Percentiles rank a stretch among this genome's conserved stretches.
These are phyloP conservation scores for Pontederia paniculata DNA, from an alignment of 176 grass and related monocot species.

Conservation along the genomic window DNA sequence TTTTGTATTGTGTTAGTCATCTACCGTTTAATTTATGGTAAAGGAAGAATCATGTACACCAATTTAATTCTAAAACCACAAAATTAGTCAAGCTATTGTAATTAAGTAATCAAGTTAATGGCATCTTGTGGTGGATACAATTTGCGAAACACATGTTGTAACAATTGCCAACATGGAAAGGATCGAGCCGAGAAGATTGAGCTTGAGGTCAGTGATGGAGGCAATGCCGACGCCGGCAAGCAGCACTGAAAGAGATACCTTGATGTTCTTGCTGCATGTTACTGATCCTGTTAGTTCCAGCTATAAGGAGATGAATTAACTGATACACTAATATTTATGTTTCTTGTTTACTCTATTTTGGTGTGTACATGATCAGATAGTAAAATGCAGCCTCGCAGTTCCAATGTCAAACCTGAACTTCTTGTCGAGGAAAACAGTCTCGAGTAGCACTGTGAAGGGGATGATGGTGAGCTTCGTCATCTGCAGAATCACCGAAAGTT, in stretches of 20 bases:
- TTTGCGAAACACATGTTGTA: conserved; percentile 75
- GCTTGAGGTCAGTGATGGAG: conserved; percentile 76
- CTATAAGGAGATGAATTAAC: too few relatives aligned
- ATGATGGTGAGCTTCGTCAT: conserved; percentile 99
- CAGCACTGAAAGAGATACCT: conserved; percentile 61
- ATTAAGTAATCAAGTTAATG: too few relatives aligned
- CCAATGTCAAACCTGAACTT: conserved; percentile 61
- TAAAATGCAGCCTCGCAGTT: too few relatives aligned
- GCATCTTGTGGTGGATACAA: conserved; percentile 34
- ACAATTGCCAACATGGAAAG: conserved; percentile 58
- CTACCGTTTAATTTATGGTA: conserved; percentile 39
- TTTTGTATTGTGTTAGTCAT: conserved; percentile 93
- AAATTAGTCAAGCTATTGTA: too few relatives aligned
- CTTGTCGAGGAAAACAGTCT: conserved; percentile 90
- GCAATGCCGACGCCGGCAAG: conserved; percentile 80
- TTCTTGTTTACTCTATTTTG: too few relatives aligned
- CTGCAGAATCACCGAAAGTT: conserved; percentile 30
- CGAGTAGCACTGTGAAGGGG: conserved; percentile 95
- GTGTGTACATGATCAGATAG: too few relatives aligned
- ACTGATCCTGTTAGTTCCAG: too few relatives aligned
- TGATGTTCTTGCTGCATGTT: conserved; percentile 59
- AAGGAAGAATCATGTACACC: conserved; percentile 9
- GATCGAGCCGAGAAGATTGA: conserved; percentile 74
- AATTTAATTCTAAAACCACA: too few relatives aligned
- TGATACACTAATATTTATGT: too few relatives aligned